Base-by-base conservation (phyloP, 768 basidiomycete genomes). In the Hebeloma cylindrosporum region DNA sequence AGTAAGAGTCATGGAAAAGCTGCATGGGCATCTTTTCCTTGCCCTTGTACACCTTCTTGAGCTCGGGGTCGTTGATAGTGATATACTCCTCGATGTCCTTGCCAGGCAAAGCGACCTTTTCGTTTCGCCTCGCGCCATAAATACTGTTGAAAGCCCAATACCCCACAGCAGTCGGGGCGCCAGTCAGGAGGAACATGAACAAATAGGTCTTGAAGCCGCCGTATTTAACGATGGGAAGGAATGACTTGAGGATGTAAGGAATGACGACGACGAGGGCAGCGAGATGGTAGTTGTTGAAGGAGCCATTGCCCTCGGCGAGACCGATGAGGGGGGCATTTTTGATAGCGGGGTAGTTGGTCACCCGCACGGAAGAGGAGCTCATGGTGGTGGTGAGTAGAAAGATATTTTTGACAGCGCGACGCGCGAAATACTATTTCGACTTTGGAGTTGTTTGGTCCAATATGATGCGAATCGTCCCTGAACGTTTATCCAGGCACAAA, bases 1-100 rank as follows among this genome's bases (percentile, higher is more conserved):
- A 97, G 71, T 87, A 98, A 51, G 92, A 90, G 73, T 99, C 96
- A 62, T 98, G 86, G 76, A 96, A 95, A 54, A 88, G 70, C 69
- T 99, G 95, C 85, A 96, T 94, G 40, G 93, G 93, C 46, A 99
- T 97, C 69, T 96, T 98, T 56, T 83, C 79, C 68, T 84, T 88
- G 52, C 83, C 86, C 23, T 79, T 67, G 71, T 94, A 98, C 47
- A 81, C 73, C 22, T 75, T 73, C 72, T 82, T 88, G 62, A 98
- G 77, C 47, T 83, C 86, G 0, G 71, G 66, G 70, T 95, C 92
- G 48, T 90, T 84, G 70, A 98, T 85, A 33, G 83, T 86, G 60
- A 98, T 88, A 64, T 98, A 99, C 53, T 88, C 79, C 56, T 88
- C 87, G 48, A 96, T 81, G 57, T 87, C 79, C 66, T 85, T 88